These are phyloP conservation scores for Mortierella claussenii DNA, from an alignment of 192 early-diverging fungal species.

Conservation along the genomic window DNA sequence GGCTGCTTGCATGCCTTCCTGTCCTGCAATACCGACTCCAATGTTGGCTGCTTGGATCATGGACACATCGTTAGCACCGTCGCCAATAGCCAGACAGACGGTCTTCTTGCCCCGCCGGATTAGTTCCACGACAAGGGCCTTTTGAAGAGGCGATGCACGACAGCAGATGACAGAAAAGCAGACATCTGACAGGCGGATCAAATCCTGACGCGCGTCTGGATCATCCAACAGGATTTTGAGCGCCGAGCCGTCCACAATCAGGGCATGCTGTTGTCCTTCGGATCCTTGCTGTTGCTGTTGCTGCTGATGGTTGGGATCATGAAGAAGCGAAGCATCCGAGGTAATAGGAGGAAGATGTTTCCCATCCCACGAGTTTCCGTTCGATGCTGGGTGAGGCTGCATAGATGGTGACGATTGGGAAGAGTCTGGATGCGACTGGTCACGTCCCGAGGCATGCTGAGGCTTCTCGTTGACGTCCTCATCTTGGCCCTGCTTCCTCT, in stretches of 20 bases:
- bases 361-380: constrained; percentile 25
- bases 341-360: constrained; percentile 36
- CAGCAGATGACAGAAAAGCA: constrained; percentile 93
- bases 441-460: no score
- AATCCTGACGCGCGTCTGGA: constrained; percentile 61
- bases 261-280: constrained; percentile 68
- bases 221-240: constrained; percentile 61
- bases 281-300: not conserved
- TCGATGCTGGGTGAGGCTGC: not conserved
- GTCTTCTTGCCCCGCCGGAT: constrained; percentile 79
- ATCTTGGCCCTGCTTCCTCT: no score
- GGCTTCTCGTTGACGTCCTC: no score
- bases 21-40: constrained; percentile 79
- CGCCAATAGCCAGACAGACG: constrained; percentile 78
- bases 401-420: not conserved
- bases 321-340: not conserved
- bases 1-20: constrained; percentile 89
- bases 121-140: constrained; percentile 92
- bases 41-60: constrained; percentile 99
- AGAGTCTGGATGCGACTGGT: no score
- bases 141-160: constrained; percentile 92
- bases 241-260: constrained; percentile 87
- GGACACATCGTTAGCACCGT: constrained; percentile 91
- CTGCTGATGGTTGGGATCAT: not conserved
- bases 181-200: constrained; percentile 77